phyloP scores from a whole-genome alignment of 2,329 filamentous ascomycete genomes.

The Mycocentrospora acerina region DNA sequence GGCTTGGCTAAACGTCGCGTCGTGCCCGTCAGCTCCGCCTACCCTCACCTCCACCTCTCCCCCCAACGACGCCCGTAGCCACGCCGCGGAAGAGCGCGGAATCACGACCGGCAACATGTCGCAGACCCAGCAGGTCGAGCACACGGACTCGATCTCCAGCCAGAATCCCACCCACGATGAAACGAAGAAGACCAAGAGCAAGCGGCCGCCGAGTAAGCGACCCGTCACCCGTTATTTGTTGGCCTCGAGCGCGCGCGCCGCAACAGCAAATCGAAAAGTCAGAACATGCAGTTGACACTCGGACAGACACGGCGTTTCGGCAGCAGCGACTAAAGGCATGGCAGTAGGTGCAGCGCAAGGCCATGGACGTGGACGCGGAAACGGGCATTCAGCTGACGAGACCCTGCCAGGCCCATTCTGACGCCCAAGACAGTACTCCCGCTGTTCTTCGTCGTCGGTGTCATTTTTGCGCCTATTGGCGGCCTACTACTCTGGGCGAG shows the following conservation, averaged over 20 bases:
- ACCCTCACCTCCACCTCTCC: conserved; percentile 14
- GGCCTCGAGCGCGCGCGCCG: conserved; percentile 9
- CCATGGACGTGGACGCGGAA: neutral
- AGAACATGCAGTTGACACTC: conserved; percentile 22
- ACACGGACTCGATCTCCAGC: conserved; percentile 46
- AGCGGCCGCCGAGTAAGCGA: conserved; percentile 79
- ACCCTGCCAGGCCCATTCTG: conserved; percentile 72
- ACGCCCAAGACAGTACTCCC: conserved; percentile 92
- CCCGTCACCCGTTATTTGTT: too few relatives aligned
- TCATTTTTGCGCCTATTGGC: conserved; percentile 92
- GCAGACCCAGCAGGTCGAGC: conserved; percentile 47
- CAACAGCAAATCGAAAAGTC: too few relatives aligned
- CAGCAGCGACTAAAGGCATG: conserved; percentile 98
- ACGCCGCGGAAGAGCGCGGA: conserved; percentile 35
- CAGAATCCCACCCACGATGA: conserved; percentile 45
- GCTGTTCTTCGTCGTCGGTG: conserved; percentile 84
- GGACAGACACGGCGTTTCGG: conserved; percentile 86
- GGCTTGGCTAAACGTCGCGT: conserved; percentile 22
- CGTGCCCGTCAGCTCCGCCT: conserved; percentile 17
- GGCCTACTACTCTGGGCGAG: conserved; percentile 85
- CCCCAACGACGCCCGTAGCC: conserved; percentile 14
- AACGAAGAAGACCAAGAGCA: conserved; percentile 75
- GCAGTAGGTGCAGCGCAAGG: conserved; percentile 67
- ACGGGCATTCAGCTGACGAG: conserved; percentile 40
- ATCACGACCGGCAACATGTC: conserved; percentile 40